phyloP scores from a whole-genome alignment of 2,329 filamentous ascomycete species.

The Hymenoscyphus scutula region DNA sequence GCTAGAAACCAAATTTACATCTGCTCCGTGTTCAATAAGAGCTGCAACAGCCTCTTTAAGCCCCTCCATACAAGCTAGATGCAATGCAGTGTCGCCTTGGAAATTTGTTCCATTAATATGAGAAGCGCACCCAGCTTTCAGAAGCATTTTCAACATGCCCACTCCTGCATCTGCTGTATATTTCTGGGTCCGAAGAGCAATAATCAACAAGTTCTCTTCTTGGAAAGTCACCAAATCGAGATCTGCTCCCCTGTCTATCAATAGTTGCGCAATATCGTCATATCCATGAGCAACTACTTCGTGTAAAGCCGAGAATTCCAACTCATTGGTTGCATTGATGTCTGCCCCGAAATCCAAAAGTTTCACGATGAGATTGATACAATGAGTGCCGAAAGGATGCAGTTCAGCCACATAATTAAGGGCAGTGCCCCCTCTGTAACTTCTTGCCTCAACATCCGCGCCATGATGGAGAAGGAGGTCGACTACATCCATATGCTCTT shows the following conservation, averaged over 20 bases:
- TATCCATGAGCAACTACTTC: not conserved
- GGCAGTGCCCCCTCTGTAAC: not conserved
- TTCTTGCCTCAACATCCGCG: not conserved
- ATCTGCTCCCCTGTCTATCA: not conserved
- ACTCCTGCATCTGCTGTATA: not conserved
- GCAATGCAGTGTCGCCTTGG: too few relatives aligned
- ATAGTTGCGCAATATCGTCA: not conserved
- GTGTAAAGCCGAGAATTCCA: not conserved
- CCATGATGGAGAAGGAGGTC: slow-evolving; percentile 1
- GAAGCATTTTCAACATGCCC: too few relatives aligned
- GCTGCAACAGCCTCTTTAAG: too few relatives aligned
- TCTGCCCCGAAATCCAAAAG: slow-evolving; percentile 7
- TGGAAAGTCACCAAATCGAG: not conserved
- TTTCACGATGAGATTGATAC: not conserved
- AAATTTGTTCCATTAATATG: not conserved
- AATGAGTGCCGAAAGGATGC: not conserved
- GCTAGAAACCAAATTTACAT: not conserved
- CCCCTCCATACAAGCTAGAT: too few relatives aligned
- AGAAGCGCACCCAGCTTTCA: too few relatives aligned
- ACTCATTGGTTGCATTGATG: not conserved
- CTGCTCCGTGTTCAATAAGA: not conserved
- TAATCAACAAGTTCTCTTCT: not conserved
- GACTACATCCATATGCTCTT: not conserved
- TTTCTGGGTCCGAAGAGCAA: not conserved
- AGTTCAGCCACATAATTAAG: not conserved